Evolutionary conservation across 2,329 filamentous ascomycete species (phyloP), one percentile per base, ranked within the genome.

Genomic region (Orbilia blumenaviensis): DNA sequence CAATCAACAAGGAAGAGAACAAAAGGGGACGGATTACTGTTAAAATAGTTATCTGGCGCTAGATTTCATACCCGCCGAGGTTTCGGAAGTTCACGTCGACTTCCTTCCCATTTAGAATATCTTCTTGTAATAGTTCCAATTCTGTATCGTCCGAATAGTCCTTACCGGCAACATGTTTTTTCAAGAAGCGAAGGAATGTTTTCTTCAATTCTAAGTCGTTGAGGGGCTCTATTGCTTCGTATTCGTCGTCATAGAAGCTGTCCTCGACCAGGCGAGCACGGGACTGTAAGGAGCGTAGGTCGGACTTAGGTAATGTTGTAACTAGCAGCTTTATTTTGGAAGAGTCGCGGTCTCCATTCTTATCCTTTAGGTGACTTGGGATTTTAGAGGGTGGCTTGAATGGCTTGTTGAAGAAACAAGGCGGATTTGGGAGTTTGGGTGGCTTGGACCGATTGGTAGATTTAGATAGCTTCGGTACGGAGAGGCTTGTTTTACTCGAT

Each of bases 41-140:
- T n/a, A 21, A 29, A 27, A 25, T 1, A 50, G 16, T 34, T 46
- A 48, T 6, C 16, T 5, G 8, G 42, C 14, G 32, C 7, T 7
- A 32, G 3, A 48, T 12, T 29, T 29, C 25, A 10, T n/a, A 36
- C 46, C 29, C 4, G 38, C 58, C n/a, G 2, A 76, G 64, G 21
- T 61, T 69, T 60, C 41, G 64, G 58, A 76, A 76, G 14, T 27
- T 54, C 18, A 76, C 32, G 25, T 64, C 66, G 18, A 69, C 60
- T 27, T 60, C 41, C 25, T 66, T 60, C 6, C 50, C 64, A n/a
- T 63, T 25, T 10, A 66, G 14, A n/a, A 76, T 64, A 27, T 66
- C 58, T 18, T 61, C 27, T 50, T 61, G 63, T 44, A 75, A 27
- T 0, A 58, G 56, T 38, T 64, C 48, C 23, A 76, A 44, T 25